Conservation (phyloP, 1,284 basidiomycete species). For the Volvariella volvacea region DNA sequence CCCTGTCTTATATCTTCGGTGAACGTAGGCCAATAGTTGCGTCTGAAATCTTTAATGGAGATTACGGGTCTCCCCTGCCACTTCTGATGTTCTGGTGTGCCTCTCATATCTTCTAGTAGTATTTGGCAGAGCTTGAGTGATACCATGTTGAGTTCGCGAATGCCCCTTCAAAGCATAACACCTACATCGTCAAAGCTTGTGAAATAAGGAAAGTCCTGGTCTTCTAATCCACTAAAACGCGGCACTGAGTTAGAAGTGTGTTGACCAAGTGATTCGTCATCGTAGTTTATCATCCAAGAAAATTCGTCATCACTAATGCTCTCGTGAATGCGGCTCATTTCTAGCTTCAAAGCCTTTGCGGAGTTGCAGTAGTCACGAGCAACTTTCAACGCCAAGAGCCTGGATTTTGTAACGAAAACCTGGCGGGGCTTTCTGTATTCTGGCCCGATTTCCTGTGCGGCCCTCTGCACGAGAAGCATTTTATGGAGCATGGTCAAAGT, state of each 20-base stretch:
- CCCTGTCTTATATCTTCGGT: slow-evolving; percentile 46
- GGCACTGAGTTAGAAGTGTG: slow-evolving; percentile 35
- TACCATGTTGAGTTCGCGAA: not conserved
- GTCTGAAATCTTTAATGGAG: slow-evolving; percentile 45
- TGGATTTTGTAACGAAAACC: slow-evolving; percentile 68
- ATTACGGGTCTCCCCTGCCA: slow-evolving; percentile 21
- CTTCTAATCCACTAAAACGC: slow-evolving; percentile 50
- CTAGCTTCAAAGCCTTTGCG: slow-evolving; percentile 25
- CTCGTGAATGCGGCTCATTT: slow-evolving; percentile 18
- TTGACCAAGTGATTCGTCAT: slow-evolving; percentile 24
- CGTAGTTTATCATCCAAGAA: not conserved
- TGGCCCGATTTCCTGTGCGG: slow-evolving; percentile 30
- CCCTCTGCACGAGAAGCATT: slow-evolving; percentile 59
- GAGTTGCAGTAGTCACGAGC: slow-evolving; percentile 58
- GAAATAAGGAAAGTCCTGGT: slow-evolving; percentile 66
- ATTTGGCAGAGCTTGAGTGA: too few species aligned
- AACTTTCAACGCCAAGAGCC: slow-evolving; percentile 57
- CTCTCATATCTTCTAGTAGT: too few species aligned
- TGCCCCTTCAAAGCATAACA: too few species aligned
- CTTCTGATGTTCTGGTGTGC: not conserved
- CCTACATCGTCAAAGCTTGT: slow-evolving; percentile 57
- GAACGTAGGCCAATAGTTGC: slow-evolving; percentile 60
- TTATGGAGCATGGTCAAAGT: slow-evolving; percentile 73
- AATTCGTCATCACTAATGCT: slow-evolving; percentile 43
- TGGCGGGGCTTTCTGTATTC: slow-evolving; percentile 45